phyloP scores from a whole-genome alignment of 305 asterid genomes.

The Striga hermonthica region DNA sequence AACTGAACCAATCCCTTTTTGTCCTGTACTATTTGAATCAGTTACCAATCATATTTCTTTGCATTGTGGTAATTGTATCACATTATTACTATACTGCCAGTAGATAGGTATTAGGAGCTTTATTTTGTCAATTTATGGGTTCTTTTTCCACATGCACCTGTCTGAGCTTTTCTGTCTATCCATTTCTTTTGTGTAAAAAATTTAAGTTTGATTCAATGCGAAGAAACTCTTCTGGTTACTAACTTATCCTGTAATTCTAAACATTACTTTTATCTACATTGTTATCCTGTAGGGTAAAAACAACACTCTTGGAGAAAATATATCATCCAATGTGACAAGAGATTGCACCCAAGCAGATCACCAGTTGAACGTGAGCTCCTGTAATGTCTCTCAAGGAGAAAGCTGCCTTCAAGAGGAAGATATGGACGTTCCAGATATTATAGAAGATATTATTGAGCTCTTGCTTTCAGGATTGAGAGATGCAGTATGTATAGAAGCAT shows the following conservation, averaged over 20 bases:
- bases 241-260: conserved; percentile 22
- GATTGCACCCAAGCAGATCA: conserved; percentile 37
- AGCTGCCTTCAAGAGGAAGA: conserved; percentile 68
- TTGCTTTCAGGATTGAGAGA: conserved; percentile 82
- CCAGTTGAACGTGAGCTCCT: conserved; percentile 37
- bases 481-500: conserved; percentile 64
- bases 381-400: conserved; percentile 39
- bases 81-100: background rate
- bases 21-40: conserved; percentile 1
- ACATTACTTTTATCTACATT: conserved; percentile 23
- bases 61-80: background rate
- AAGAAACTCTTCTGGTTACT: conserved; percentile 25
- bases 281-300: conserved; percentile 56
- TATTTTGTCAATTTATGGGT: conserved; percentile 14
- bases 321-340: conserved; percentile 36
- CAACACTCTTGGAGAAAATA: conserved; percentile 59
- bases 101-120: background rate
- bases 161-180: conserved; percentile 8
- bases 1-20: conserved; percentile 3
- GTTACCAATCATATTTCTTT: background rate
- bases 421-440: conserved; percentile 85
- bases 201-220: conserved; percentile 22
- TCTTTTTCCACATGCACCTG: conserved; percentile 20
- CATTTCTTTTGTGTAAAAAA: conserved; percentile 9
- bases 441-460: conserved; percentile 84